Base-by-base conservation (phyloP, 2,329 filamentous ascomycete species). In the Pseudocercospora pini-densiflorae region DNA sequence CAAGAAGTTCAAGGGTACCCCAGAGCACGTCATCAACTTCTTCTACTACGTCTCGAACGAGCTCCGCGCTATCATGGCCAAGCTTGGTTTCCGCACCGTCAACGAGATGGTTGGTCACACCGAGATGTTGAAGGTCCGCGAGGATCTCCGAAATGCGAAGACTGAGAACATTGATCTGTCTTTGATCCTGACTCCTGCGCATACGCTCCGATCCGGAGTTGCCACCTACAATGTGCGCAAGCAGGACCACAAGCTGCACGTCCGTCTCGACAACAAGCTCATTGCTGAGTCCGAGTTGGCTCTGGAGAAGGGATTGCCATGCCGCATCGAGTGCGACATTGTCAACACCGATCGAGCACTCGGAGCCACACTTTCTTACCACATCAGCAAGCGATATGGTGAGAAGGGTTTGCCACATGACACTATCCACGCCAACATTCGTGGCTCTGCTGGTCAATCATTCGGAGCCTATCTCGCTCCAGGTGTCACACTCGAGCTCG, bases 31-130 rank as follows among this genome's bases (percentile, higher is more conserved):
- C 65, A 97, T 98, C 81, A 98, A 97, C 86, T 97, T 97, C 85
- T 97, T 97, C 83, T 98, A 97, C 84, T 98, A 97, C 76, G 87
- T 98, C 61, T 92, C 94, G 73, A 98, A 98, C 77, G 94, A 98
- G 83, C 88, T 98, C 65, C 90, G 94, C 77, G 93, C 94, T 40
- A 97, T 98, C 81, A 97, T 98, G 94, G 94, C 94, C 59, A 93
- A 92, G 81, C 89, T 97, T 74, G 94, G 94, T 72, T 93, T 97
- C 88, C 90, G 94, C 71, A 97, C 92, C 67, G 91, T 98, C 78
- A 98, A 97, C 78, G 94, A 98, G 80, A 97, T 97, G 94, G 92
- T 98, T 75, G 94, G 94, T 21, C 93, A 91, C 72, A 94, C 92
- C 24, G 94, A 98, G 79, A 87, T 91, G 45, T 85, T 98, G 59